phyloP scores from a whole-genome alignment of 2,329 filamentous ascomycete genomes.

The Lachnellula willkommii region DNA sequence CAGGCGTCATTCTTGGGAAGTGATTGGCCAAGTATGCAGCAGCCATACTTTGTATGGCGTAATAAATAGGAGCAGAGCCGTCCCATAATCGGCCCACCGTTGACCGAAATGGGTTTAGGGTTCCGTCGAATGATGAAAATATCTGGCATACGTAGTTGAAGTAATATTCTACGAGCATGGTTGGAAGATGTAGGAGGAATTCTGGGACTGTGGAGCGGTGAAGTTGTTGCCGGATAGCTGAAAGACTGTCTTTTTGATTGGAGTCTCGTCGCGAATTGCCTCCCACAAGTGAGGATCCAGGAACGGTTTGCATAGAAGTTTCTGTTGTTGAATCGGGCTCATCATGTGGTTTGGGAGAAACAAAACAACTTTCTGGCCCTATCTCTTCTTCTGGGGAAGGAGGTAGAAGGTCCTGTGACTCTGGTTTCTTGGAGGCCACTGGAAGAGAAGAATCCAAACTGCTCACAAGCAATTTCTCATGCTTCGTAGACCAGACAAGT shows the following conservation, averaged over 20 bases:
- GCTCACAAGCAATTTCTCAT: conserved; percentile 25
- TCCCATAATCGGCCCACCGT: conserved; percentile 53
- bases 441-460: conserved; percentile 3
- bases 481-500: conserved; percentile 29
- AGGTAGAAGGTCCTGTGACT: background rate
- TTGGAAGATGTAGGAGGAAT: conserved; percentile 35
- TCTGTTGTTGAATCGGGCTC: background rate
- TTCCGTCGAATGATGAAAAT: conserved; percentile 60
- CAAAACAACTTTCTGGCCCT: too few species aligned
- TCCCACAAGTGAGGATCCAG: background rate
- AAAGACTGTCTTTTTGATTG: conserved; percentile 22
- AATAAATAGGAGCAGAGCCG: conserved; percentile 53
- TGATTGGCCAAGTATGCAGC: conserved; percentile 55
- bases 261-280: conserved; percentile 5
- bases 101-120: conserved; percentile 55
- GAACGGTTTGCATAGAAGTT: background rate
- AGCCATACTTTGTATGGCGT: conserved; percentile 59
- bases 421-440: background rate
- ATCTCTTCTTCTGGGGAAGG: background rate
- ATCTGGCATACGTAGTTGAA: conserved; percentile 57
- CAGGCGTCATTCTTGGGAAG: conserved; percentile 47
- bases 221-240: conserved; percentile 26
- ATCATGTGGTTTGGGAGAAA: background rate
- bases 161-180: conserved; percentile 56
- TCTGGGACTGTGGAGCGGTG: conserved; percentile 24